These are phyloP conservation scores for Volvox carteri DNA, from an alignment of 163 green algal genomes.

Conservation along the genomic window DNA sequence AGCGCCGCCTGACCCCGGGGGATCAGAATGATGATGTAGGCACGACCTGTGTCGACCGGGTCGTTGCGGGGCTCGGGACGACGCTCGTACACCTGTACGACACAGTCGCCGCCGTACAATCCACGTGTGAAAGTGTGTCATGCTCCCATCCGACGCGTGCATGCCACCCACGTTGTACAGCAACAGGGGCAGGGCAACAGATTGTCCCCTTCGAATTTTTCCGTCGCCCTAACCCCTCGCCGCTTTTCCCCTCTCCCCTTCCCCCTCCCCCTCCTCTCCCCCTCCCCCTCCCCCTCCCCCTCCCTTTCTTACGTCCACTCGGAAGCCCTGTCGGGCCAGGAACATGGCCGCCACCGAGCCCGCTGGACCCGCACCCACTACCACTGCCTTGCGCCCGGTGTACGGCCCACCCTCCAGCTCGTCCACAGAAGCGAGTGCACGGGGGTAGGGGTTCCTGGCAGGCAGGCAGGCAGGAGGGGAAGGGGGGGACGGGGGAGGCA, in stretches of 20 bases:
- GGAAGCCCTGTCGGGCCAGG: constrained; percentile 65
- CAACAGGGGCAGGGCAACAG: too few species aligned
- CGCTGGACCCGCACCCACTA: constrained; percentile 68
- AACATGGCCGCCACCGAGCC: constrained; percentile 71
- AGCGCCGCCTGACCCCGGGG: constrained; percentile 70
- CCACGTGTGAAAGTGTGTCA: neutral
- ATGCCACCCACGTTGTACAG: too few species aligned
- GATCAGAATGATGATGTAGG: constrained; percentile 79
- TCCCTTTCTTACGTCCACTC: constrained; percentile 60
- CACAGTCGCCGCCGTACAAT: neutral
- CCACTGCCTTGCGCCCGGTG: constrained; percentile 68
- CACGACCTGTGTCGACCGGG: constrained; percentile 65
- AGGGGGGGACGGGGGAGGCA: neutral
- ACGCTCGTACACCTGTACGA: constrained; percentile 68
- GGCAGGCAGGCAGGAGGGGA: neutral
- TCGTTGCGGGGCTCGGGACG: constrained; percentile 69
- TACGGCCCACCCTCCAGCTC: constrained; percentile 27
- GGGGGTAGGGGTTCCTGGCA: constrained; percentile 49
- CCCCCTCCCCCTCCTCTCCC: neutral
- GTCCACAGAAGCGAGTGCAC: constrained; percentile 46
- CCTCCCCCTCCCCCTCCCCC: neutral
- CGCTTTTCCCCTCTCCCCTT: neutral
- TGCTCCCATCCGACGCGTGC: too few species aligned
- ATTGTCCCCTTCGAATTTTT: too few species aligned
- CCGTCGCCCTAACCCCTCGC: too few species aligned